A percentile compares a stretch with the other conserved stretches of the same genome.
phyloP scores from a whole-genome alignment of 2,329 filamentous ascomycete genomes.

The Colletotrichum kahawae region DNA sequence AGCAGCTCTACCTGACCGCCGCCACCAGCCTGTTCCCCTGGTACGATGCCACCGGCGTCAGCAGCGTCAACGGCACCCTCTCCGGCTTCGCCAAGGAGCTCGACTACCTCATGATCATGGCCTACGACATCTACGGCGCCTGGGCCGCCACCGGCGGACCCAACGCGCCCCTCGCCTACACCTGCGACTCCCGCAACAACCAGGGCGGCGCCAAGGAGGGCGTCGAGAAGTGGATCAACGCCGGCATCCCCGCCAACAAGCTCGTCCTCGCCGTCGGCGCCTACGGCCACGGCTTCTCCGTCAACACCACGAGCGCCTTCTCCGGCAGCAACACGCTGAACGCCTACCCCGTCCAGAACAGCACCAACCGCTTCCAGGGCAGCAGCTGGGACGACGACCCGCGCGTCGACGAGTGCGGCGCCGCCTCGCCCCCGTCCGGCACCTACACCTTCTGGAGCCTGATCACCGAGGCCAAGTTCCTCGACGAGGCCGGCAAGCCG shows the following conservation, averaged over 20 bases:
- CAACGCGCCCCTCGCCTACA: conserved; percentile 4
- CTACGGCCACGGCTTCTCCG: conserved; percentile 21
- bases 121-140: conserved; percentile 17
- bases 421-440: conserved; percentile 4
- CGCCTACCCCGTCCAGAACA: conserved; percentile 15
- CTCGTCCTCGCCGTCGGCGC: conserved; percentile 14
- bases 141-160: conserved; percentile 15
- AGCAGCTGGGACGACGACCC: conserved; percentile 21
- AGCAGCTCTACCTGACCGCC: conserved; percentile 16
- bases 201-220: conserved; percentile 19
- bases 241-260: conserved; percentile 13
- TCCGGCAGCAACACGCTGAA: conserved; percentile 3
- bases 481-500: conserved; percentile 13
- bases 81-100: background rate
- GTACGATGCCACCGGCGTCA: background rate
- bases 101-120: conserved; percentile 21
- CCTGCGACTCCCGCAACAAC: conserved; percentile 16
- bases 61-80: conserved; percentile 1
- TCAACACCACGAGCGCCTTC: conserved; percentile 15
- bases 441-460: conserved; percentile 14
- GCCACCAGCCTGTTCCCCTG: conserved; percentile 11
- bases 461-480: conserved; percentile 13
- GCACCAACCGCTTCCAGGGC: conserved; percentile 18
- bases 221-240: conserved; percentile 10
- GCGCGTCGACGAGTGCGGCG: conserved; percentile 11